A percentile compares a stretch with the other conserved stretches of the same genome.
Evolutionary conservation across 345 rosid genomes (phyloP).

Genomic region (Eucalyptus marginata): DNA sequence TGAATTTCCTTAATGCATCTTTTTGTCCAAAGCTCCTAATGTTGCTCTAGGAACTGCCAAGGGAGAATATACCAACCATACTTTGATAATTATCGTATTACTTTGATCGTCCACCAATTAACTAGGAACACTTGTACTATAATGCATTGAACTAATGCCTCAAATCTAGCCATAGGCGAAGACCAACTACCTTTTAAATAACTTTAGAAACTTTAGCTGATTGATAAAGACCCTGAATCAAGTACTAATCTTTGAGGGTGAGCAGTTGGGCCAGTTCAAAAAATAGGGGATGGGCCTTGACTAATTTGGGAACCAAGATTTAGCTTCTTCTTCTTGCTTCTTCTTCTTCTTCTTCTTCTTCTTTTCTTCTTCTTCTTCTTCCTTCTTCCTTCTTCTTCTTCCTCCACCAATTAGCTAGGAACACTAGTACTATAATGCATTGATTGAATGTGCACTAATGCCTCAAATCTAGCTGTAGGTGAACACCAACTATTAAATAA

Average conservation of each 20-base stretch:
- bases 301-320: background rate
- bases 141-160: background rate
- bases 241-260: background rate
- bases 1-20: background rate
- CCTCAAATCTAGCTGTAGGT: too few species aligned
- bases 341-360: too few species aligned
- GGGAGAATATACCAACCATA: background rate
- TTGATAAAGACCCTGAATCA: background rate
- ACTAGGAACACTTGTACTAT: background rate
- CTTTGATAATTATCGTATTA: background rate
- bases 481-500: too few species aligned
- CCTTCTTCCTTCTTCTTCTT: too few species aligned
- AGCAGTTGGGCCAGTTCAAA: background rate
- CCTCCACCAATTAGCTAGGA: too few species aligned
- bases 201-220: background rate
- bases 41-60: rapidly evolving
- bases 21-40: background rate
- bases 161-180: background rate
- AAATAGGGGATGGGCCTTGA: background rate
- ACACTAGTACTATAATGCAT: too few species aligned
- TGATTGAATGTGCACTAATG: too few species aligned
- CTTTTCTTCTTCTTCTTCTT: too few species aligned
- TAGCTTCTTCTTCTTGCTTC: too few species aligned
- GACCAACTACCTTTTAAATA: background rate
- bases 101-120: background rate